Evolutionary conservation across 2,329 filamentous ascomycete species (phyloP), one percentile per base, ranked within the genome.

Genomic region (Epicoccum nigrum): DNA sequence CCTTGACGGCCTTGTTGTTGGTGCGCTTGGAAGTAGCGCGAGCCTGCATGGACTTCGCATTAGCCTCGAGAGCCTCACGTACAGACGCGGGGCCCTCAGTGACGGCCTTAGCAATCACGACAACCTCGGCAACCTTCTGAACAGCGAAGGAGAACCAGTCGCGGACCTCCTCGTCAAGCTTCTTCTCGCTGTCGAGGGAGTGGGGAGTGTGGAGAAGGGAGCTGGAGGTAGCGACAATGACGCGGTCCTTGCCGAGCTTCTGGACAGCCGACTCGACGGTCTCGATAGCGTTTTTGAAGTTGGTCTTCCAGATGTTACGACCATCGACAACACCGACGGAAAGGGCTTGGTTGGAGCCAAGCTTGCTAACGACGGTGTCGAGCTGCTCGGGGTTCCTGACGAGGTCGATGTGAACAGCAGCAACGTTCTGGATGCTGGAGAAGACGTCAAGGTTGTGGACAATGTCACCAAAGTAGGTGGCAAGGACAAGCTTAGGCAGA

Each of bases 231-330:
- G 94, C 90, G 66, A 96, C 91, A 65, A 99, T 90, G 76, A 99
- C 93, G 74, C 94, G 90, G 65, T 97, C 92, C 84, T 96, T 93
- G 81, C 94, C 93, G 59, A 99, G 86, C 83, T 96, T 91, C 83
- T 97, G 90, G 70, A 97, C 82, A 61, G 93, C 94, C 54, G 85
- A 82, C 86, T 97, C 91, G 56, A 94, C 88, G 60, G 81, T 85
- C 83, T 94, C 92, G 62, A 99, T 95, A 72, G 94, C 92, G 70
- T 86, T 86, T 86, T 96, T 89, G 82, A 97, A 89, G 87, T 97
- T 96, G 80, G 92, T 97, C 90, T 99, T 99, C 94, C 94, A 99
- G 84, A 99, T 97, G 86, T 99, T 99, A 72, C 94, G 92, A 71
- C 94, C 94, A 70, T 99, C 92, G 64, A 99, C 94, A 68, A 99